Conservation (phyloP, 108 stramenopile species). For the Skeletonema menzelii region DNA sequence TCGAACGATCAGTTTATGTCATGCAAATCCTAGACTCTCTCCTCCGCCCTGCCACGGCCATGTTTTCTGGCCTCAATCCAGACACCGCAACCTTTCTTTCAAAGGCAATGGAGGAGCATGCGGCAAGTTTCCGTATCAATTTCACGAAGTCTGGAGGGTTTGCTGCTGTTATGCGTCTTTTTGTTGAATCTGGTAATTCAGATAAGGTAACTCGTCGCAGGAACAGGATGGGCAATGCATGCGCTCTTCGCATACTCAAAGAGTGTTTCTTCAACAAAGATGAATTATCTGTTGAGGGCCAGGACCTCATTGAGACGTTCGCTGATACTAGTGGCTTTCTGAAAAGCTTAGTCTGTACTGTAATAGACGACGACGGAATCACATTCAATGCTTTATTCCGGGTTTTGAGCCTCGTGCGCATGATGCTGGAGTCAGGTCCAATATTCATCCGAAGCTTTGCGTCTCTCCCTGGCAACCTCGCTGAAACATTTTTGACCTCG, state of each 20-base stretch:
- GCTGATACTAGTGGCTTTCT: constrained; percentile 65
- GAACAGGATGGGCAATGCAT: constrained; percentile 84
- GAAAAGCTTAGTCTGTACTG: constrained; percentile 71
- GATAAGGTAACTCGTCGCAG: constrained; percentile 52
- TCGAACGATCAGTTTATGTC: constrained; percentile 88
- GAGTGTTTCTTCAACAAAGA: constrained; percentile 61
- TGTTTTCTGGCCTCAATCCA: constrained; percentile 58
- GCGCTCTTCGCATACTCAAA: constrained; percentile 82
- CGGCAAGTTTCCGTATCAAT: constrained; percentile 61
- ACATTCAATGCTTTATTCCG: constrained; percentile 75
- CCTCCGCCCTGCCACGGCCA: constrained; percentile 82
- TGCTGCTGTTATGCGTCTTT: constrained; percentile 77
- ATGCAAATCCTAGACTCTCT: constrained; percentile 93
- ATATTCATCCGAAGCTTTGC: constrained; percentile 56
- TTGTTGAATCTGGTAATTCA: constrained; percentile 57
- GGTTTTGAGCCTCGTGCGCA: constrained; percentile 66
- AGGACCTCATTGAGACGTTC: constrained; percentile 55
- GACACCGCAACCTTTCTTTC: constrained; percentile 34
- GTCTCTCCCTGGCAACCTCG: constrained; percentile 57
- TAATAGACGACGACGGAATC: constrained; percentile 73
- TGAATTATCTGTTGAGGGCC: constrained; percentile 59
- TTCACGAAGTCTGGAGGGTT: constrained; percentile 94
- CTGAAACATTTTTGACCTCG: constrained; percentile 76
- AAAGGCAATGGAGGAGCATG: constrained; percentile 37
- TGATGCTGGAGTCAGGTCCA: constrained; percentile 61